A percentile compares a stretch with the other conserved stretches of the same genome.
Conservation (phyloP, 768 basidiomycete genomes). For the Rhodotorula babjevae region DNA sequence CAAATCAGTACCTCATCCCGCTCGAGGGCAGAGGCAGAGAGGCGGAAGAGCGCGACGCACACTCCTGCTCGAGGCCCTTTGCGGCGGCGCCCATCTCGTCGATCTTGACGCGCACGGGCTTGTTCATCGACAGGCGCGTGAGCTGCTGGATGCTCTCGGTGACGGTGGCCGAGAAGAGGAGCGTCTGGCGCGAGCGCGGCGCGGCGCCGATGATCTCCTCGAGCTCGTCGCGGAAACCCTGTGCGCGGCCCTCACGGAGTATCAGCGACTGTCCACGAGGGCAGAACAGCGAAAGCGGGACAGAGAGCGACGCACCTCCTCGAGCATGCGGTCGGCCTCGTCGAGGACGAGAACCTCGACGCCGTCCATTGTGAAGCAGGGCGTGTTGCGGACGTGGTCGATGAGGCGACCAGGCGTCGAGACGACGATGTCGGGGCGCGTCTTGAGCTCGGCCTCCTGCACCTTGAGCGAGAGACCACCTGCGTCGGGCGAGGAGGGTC, state of each 20-base stretch:
- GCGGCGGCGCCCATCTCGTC: constrained; percentile 88
- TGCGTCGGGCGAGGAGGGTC: constrained; percentile 44
- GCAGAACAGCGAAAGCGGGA: too few species aligned
- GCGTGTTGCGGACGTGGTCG: constrained; percentile 93
- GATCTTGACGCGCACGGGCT: constrained; percentile 89
- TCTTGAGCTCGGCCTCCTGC: constrained; percentile 78
- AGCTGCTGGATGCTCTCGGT: constrained; percentile 93
- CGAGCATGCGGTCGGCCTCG: constrained; percentile 95
- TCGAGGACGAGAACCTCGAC: constrained; percentile 91
- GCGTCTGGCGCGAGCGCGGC: constrained; percentile 68
- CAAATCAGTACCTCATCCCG: not conserved
- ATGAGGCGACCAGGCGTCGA: constrained; percentile 97
- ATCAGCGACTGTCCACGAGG: not conserved
- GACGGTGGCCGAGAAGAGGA: constrained; percentile 99
- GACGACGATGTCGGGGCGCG: constrained; percentile 86
- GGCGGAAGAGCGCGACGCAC: constrained; percentile 49
- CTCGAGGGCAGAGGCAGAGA: too few species aligned
- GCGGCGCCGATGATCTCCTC: constrained; percentile 79
- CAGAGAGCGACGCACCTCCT: constrained; percentile 41
- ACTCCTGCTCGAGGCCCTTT: constrained; percentile 82
- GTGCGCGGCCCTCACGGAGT: constrained; percentile 39
- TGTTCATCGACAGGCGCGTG: constrained; percentile 84
- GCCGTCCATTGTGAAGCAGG: constrained; percentile 82
- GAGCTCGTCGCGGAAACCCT: constrained; percentile 92
- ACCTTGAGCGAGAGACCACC: constrained; percentile 89